Evolutionary conservation across 148 eudicot species (phyloP).

Genomic region (Silene latifolia): DNA sequence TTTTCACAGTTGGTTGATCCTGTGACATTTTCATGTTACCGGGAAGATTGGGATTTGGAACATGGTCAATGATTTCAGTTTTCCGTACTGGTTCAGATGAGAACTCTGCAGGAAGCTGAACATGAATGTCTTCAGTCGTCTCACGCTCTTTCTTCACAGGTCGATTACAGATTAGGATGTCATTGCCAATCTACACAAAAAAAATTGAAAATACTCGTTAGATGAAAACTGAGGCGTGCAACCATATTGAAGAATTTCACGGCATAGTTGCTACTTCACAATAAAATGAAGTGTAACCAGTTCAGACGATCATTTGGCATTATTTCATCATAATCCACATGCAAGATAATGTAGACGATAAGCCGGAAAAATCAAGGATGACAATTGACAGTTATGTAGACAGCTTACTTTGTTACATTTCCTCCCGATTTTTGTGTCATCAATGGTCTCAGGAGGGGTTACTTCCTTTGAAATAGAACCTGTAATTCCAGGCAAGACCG

Average conservation of each 20-base stretch:
- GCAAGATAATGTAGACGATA: background rate
- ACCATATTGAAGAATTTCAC: background rate
- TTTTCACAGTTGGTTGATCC: conserved; percentile 39
- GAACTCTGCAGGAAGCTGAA: too few species aligned
- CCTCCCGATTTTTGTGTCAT: conserved; percentile 26
- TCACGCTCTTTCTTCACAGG: conserved; percentile 36
- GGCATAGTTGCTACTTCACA: too few species aligned
- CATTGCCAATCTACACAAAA: conserved; percentile 39
- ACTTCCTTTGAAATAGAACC: conserved; percentile 36
- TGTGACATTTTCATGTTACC: conserved; percentile 17
- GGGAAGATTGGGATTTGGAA: conserved; percentile 23
- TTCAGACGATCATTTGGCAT: too few species aligned
- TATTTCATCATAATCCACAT: too few species aligned
- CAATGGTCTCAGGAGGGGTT: conserved; percentile 32
- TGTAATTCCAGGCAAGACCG: conserved; percentile 39
- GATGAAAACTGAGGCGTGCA: background rate
- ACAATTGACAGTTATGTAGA: too few species aligned
- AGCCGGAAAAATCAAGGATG: too few species aligned
- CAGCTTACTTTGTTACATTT: conserved; percentile 43
- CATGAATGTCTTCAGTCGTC: conserved; percentile 8
- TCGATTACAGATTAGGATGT: conserved; percentile 33
- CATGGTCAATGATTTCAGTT: conserved; percentile 17
- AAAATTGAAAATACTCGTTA: background rate
- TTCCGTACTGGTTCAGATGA: conserved; percentile 11
- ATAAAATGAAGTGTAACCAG: too few species aligned